These are phyloP conservation scores for Diplotaxis tenuifolia DNA, from an alignment of 345 rosid species.

Conservation along the genomic window DNA sequence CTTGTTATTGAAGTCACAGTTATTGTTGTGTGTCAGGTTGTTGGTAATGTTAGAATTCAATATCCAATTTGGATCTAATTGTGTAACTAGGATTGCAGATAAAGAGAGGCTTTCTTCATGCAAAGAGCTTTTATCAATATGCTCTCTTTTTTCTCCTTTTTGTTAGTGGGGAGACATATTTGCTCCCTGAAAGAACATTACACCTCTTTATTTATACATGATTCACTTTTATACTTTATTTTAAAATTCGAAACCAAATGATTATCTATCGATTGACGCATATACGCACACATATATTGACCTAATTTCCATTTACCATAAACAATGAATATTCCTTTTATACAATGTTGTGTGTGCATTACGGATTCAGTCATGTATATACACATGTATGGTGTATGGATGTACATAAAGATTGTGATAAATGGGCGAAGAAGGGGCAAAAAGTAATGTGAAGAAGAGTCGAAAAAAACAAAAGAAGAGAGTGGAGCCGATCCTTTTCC, in stretches of 20 bases:
- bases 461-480: constrained; percentile 31
- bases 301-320: not conserved
- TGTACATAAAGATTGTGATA: constrained; percentile 16
- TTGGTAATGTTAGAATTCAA: constrained; percentile 22
- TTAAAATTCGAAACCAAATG: constrained; percentile 15
- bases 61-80: constrained; percentile 33
- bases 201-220: constrained; percentile 23
- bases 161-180: constrained; percentile 37
- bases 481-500: constrained; percentile 37
- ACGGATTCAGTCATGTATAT: constrained; percentile 33
- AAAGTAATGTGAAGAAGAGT: constrained; percentile 36
- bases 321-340: constrained; percentile 30
- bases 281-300: constrained; percentile 10
- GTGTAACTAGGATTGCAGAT: constrained; percentile 24
- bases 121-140: constrained; percentile 28
- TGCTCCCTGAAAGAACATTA: constrained; percentile 31
- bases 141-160: constrained; percentile 12
- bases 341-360: constrained; percentile 13
- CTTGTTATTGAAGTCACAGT: constrained; percentile 10
- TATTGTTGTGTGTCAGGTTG: constrained; percentile 21
- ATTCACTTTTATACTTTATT: constrained; percentile 13
- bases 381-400: constrained; percentile 6
- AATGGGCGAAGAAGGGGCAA: constrained; percentile 29
- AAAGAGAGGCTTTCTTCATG: constrained; percentile 20
- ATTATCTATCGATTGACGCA: constrained; percentile 8